phyloP scores from a whole-genome alignment of 352 stramenopile species.

The Phytopythium litorale region DNA sequence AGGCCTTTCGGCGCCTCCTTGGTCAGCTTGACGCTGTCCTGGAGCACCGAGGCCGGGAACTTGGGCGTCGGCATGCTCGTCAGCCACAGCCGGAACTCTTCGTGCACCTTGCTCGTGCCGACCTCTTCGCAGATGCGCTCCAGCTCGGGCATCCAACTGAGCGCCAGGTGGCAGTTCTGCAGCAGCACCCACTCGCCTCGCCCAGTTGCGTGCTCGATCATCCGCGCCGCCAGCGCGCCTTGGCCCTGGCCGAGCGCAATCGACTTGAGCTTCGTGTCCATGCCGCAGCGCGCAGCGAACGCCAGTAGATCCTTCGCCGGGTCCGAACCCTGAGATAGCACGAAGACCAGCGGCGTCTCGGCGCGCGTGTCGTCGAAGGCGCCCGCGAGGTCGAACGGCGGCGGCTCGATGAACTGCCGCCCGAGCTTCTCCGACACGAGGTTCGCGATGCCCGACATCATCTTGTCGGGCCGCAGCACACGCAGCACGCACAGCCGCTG shows the following conservation, averaged over 20 bases:
- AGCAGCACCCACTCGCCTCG: constrained; percentile 94
- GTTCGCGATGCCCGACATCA: constrained; percentile 87
- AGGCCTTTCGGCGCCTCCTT: constrained; percentile 95
- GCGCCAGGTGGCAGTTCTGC: constrained; percentile 94
- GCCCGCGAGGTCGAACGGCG: constrained; percentile 87
- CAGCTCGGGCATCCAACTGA: constrained; percentile 94
- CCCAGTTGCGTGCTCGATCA: constrained; percentile 87
- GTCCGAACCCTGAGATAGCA: constrained; percentile 92
- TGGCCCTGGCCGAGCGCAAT: constrained; percentile 94
- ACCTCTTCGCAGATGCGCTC: constrained; percentile 94
- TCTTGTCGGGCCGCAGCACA: constrained; percentile 76
- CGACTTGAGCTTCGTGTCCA: constrained; percentile 90
- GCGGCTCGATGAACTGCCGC: constrained; percentile 88
- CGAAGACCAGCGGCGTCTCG: constrained; percentile 91
- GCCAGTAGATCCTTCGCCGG: constrained; percentile 91
- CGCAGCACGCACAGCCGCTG: constrained; percentile 81
- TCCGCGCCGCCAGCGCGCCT: constrained; percentile 83
- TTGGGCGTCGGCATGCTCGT: constrained; percentile 83
- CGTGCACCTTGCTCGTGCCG: constrained; percentile 71
- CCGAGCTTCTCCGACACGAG: constrained; percentile 88
- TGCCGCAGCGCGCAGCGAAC: constrained; percentile 84
- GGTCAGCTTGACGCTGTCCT: constrained; percentile 97
- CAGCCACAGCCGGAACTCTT: constrained; percentile 94
- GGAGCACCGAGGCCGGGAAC: constrained; percentile 91
- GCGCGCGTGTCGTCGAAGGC: constrained; percentile 90